Base-by-base conservation (phyloP, 352 stramenopile genomes). In the Pythium aristosporum region DNA sequence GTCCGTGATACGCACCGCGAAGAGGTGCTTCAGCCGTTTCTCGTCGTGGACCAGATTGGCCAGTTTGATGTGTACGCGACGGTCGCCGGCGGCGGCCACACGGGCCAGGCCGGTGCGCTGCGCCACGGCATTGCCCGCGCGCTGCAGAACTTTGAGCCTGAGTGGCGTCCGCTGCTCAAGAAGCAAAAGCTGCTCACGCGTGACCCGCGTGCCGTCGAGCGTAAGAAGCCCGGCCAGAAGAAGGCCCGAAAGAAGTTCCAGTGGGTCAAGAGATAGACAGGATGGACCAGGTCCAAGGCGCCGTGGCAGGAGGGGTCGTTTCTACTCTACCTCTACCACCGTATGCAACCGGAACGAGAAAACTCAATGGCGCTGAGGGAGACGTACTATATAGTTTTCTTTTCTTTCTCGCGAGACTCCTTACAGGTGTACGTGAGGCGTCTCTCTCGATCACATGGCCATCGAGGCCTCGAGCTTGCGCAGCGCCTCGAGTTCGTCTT, bases 171-270 rank as follows among this genome's bases (percentile, higher is more conserved):
- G 58, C 69, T 86, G 5, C 87, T 99, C 61, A 98, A 98, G 79
- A 88, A 89, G 66, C 79, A 91, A 42, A 94, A 96, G 62, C 87
- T 98, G 63, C 72, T 99, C 37, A 98, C 85, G 66, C 82, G 96
- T 72, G 97, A 99, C 86, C 79, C 95, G 66, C 77, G 97, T 74
- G 97, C 96, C 79, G 96, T 99, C 52, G 96, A 99, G 82, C 80
- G 93, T 62, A 99, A 99, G 85, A 99, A 98, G 76, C 61, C 95
- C 37, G 97, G 97, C 64, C 91, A 94, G 69, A 79, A 89, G 36
- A 99, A 99, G 82, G 96, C 97, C 7, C 89, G 97, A 67, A 99
- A 98, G 88, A 92, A 94, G 73, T 97, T 96, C 73, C 96, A 99
- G 82, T 99, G 97, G 97, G 94, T 98, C 71, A 98, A 98, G 82